Base-by-base conservation (phyloP, 306 rosid genomes). In the Notholithocarpus densiflorus region DNA sequence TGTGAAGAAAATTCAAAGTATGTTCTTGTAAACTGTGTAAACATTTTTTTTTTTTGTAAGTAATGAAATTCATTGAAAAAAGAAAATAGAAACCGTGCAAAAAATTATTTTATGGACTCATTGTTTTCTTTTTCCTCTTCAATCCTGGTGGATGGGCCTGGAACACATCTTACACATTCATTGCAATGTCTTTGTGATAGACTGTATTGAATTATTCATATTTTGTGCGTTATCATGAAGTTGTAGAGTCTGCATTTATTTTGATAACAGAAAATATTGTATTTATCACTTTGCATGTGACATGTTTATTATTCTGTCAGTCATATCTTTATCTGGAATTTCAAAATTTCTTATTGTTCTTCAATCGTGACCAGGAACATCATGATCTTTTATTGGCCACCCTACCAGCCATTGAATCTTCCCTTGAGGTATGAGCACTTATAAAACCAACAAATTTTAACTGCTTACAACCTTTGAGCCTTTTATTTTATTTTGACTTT, bases 311-410 rank as follows among this genome's bases (percentile, higher is more conserved):
- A 34, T 71, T 55, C 61, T 71, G 27, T 83, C 52, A 68, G 40
- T 45, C 52, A 60, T 27, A 51, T 68, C 56, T 72, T 32, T 27
- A 73, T 81, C 65, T 27, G 19, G 59, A 69, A 34, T 31, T 51
- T 53, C 17, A 72, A 15, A 68, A 3, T 34, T 31, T 68, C 29
- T 26, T 75, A 18, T 45, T 52, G 19, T 60, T 79, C 34, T 79
- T 45, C 29, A 65, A 80, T 77, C 20, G 64, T 84, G 86, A 77
- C 32, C 85, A 94, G 98, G 98, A 94, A 81, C 98, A 94, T 86
- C 98, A 94, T 62, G 98, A 94, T 94, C 93, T 89, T 68, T 87
- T 92, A 76, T 84, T 94, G 93, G 82, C 92, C 71, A 85, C 89
- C 77, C 87, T 92, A 88, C 98, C 97, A 17, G 93, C 90, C 66